Conservation (phyloP, 1,284 basidiomycete species). For the Leccinum subfulvum region DNA sequence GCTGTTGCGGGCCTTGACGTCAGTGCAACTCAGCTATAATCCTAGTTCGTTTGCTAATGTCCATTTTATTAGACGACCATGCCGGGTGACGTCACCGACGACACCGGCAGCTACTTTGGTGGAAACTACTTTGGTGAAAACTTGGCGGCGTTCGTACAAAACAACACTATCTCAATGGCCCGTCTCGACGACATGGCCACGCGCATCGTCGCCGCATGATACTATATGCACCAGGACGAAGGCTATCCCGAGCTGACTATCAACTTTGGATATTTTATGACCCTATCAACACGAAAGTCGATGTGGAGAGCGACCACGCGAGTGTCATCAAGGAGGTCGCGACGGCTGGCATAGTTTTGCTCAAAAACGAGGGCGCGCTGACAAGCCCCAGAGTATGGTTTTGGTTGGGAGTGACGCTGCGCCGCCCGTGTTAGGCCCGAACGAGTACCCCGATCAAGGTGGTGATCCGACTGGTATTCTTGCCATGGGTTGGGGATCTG, state of each 20-base stretch:
- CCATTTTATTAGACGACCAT: constrained; percentile 16
- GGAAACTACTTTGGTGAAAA: constrained; percentile 45
- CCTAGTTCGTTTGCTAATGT: not conserved
- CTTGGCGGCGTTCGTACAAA: constrained; percentile 37
- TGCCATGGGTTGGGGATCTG: constrained; percentile 66
- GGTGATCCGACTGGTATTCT: constrained; percentile 53
- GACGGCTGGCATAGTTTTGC: constrained; percentile 67
- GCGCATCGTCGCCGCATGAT: constrained; percentile 63
- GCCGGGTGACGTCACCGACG: constrained; percentile 41
- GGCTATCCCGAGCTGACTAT: constrained; percentile 57
- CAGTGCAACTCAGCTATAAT: constrained; percentile 2
- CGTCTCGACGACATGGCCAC: constrained; percentile 69
- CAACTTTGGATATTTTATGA: constrained; percentile 49
- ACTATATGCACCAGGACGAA: constrained; percentile 55
- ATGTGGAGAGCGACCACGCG: constrained; percentile 58
- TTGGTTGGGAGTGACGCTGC: constrained; percentile 53
- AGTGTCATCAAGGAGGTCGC: constrained; percentile 66
- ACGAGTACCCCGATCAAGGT: constrained; percentile 51
- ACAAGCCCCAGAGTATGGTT: constrained; percentile 35
- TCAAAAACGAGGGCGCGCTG: constrained; percentile 68
- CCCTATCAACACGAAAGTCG: constrained; percentile 50
- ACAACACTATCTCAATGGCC: constrained; percentile 37
- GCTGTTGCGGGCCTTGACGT: constrained; percentile 50
- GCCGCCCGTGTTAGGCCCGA: constrained; percentile 54
- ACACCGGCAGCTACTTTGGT: constrained; percentile 19